Base-by-base conservation (phyloP, 2,329 filamentous ascomycete genomes). In the Talaromyces sp. region DNA sequence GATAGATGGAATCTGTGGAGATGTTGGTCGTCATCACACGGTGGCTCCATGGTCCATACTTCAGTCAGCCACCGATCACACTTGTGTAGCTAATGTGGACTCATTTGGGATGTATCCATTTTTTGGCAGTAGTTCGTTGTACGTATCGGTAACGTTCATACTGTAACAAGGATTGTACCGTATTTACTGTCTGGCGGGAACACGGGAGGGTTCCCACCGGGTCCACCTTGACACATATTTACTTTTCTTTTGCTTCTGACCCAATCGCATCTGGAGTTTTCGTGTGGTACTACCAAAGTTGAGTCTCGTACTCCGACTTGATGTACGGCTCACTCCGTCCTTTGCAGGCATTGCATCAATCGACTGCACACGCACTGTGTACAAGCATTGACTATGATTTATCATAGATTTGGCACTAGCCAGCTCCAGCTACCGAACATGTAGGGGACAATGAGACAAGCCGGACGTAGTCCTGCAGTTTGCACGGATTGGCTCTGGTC, bases 11-110 rank as follows among this genome's bases (percentile, higher is more conserved):
- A 25, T 5, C 23, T 25, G 23, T 42, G 54, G 31, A 39, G 54
- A 31, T 33, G 5, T 1, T 31, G 40, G n/a, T 18, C 12, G 14
- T 23, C 23, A 39, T 44, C 18, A n/a, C 40, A 11, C 35, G 40
- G 31, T n/a, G n/a, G 9, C 14, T 31, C 23, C 8, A 28, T 52
- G 6, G 28, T 35, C 48, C 48, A 33, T 33, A 25, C 25, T 59
- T 23, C 57, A 59, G 57, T 46, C 57, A 59, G 57, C 57, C 57
- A 59, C 48, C 16, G 56, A 58, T 33, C 40, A 18, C n/a, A 28
- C 39, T 21, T 48, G 42, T n/a, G 18, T 37, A n/a, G 40, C 44
- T 59, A 52, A 21, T 52, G 4, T 18, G n/a, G 28, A 35, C 12
- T 33, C 28, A 33, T 52, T 33, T 50, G 25, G 14, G 23, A 50